Percentiles rank a stretch among this genome's conserved stretches.
Evolutionary conservation across 257 asterid genomes (phyloP).

Genomic region (Petrea volubilis): DNA sequence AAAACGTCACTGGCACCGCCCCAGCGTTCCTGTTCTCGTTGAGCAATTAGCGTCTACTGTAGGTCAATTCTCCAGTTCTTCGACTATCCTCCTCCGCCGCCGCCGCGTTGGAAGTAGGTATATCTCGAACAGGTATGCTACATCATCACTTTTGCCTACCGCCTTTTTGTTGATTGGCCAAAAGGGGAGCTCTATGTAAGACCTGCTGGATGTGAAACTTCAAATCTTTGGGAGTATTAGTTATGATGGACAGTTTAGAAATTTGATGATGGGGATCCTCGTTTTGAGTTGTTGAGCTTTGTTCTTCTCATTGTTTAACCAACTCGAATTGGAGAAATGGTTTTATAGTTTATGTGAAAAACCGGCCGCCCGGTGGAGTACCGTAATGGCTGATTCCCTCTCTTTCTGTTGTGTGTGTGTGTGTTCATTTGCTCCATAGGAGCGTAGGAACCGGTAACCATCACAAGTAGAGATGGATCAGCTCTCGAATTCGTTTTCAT

Average conservation of each 20-base stretch:
- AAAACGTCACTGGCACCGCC: too few relatives aligned
- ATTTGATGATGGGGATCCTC: slow-evolving; percentile 17
- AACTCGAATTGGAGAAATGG: not conserved
- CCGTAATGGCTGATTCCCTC: not conserved
- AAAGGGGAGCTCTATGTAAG: not conserved
- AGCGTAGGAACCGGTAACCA: slow-evolving; percentile 16
- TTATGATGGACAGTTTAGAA: not conserved
- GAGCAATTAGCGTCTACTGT: too few relatives aligned
- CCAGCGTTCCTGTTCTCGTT: too few relatives aligned
- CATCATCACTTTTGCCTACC: too few relatives aligned
- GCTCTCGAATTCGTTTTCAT: slow-evolving; percentile 67
- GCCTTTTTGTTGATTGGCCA: not conserved
- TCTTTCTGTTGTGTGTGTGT: not conserved
- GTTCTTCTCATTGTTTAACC: not conserved
- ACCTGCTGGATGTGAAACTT: not conserved
- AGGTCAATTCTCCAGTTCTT: too few relatives aligned
- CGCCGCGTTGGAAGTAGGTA: too few relatives aligned
- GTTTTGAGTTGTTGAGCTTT: slow-evolving; percentile 10
- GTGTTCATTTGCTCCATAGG: slow-evolving; percentile 11
- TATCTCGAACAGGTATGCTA: too few relatives aligned
- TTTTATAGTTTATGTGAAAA: not conserved
- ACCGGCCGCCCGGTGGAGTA: not conserved
- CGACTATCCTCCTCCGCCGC: too few relatives aligned
- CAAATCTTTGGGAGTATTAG: not conserved
- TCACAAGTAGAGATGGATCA: slow-evolving; percentile 48